Conservation (phyloP, 495 filamentous ascomycete genomes). For the Penicillium cataractarum region DNA sequence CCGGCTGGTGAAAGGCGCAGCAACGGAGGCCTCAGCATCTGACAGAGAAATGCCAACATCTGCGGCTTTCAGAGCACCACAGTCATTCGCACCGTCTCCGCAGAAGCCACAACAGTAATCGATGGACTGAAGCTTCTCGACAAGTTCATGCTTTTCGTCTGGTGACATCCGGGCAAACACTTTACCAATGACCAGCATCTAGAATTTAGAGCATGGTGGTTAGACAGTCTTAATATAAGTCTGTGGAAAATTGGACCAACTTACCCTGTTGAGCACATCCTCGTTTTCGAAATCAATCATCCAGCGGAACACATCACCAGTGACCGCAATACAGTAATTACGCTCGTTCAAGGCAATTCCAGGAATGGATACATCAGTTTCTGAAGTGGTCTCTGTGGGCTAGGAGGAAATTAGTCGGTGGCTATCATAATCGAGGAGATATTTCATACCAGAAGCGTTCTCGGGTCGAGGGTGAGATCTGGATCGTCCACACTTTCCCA, state of each 20-base stretch:
- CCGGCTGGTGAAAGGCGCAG: conserved; percentile 94
- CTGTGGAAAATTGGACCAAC: conserved; percentile 11
- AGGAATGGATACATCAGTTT: conserved; percentile 79
- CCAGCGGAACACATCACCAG: conserved; percentile 95
- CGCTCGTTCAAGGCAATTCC: conserved; percentile 76
- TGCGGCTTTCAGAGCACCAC: conserved; percentile 94
- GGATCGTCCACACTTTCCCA: conserved; percentile 95
- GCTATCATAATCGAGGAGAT: background rate
- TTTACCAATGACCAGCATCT: conserved; percentile 90
- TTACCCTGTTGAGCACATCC: conserved; percentile 69
- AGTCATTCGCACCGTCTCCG: conserved; percentile 98
- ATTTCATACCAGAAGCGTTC: conserved; percentile 66
- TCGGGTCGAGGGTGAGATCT: conserved; percentile 71
- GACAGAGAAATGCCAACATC: conserved; percentile 99
- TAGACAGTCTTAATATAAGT: background rate
- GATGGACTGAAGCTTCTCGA: conserved; percentile 95
- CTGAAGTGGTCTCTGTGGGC: conserved; percentile 69
- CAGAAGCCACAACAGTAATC: conserved; percentile 97
- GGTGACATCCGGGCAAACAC: conserved; percentile 99
- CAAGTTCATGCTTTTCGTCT: conserved; percentile 97
- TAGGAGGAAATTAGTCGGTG: conserved; percentile 41
- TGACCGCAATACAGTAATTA: conserved; percentile 87
- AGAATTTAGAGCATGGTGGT: background rate
- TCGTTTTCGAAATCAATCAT: conserved; percentile 86
- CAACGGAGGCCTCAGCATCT: conserved; percentile 96